Conservation (phyloP, 2,329 filamentous ascomycete species). For the Colletotrichum sp. region DNA sequence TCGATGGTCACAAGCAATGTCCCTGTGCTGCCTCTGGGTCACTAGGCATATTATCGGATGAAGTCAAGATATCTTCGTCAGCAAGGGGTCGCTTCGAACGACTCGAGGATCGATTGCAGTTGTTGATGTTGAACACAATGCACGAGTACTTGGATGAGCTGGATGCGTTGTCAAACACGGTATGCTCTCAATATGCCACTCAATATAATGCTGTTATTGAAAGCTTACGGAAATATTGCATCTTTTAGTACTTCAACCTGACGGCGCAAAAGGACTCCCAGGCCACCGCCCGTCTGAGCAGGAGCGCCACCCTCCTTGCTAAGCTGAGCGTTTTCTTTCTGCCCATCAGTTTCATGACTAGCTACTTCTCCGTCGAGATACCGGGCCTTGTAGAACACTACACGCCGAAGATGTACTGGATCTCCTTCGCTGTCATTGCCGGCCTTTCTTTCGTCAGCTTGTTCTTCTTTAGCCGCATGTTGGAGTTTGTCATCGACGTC, state of each 20-base stretch:
- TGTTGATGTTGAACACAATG: conserved; percentile 66
- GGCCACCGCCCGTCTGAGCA: conserved; percentile 72
- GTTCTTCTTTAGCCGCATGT: conserved; percentile 53
- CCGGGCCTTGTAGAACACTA: conserved; percentile 60
- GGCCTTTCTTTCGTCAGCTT: conserved; percentile 62
- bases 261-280: conserved; percentile 77
- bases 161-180: conserved; percentile 70
- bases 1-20: not conserved
- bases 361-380: conserved; percentile 74
- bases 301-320: conserved; percentile 73
- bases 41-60: not conserved
- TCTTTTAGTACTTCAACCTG: conserved; percentile 74
- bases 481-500: conserved; percentile 50
- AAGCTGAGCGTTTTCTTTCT: conserved; percentile 79
- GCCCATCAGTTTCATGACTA: conserved; percentile 75
- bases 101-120: conserved; percentile 60
- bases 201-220: not conserved
- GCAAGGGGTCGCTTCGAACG: conserved; percentile 63
- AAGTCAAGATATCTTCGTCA: conserved; percentile 41
- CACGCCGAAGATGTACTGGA: conserved; percentile 69
- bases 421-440: conserved; percentile 67
- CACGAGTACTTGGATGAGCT: conserved; percentile 71
- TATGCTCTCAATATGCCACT: conserved; percentile 35
- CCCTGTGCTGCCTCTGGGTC: not conserved
- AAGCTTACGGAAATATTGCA: conserved; percentile 10